A percentile compares a stretch with the other conserved stretches of the same genome.
Evolutionary conservation across 2,329 filamentous ascomycete genomes (phyloP).

Genomic region (Colletotrichum sp.): DNA sequence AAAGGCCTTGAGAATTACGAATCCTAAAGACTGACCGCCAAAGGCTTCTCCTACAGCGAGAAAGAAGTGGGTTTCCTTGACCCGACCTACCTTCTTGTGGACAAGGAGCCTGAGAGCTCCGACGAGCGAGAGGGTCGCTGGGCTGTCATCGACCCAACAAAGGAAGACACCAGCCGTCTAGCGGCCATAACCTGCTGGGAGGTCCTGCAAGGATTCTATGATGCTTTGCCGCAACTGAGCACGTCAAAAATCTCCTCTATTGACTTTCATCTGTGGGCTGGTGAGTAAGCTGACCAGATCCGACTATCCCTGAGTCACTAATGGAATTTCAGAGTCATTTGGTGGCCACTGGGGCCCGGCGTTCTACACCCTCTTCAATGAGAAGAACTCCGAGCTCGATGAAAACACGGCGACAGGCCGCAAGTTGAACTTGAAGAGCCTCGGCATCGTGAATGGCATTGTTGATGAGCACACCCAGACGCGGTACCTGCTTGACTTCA

Average conservation of each 20-base stretch:
- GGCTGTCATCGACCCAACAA: neutral
- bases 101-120: neutral
- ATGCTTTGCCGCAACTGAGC: neutral
- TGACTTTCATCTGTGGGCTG: neutral
- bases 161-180: neutral
- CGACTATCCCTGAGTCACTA: neutral
- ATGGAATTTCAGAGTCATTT: neutral
- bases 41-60: slow-evolving; percentile 4
- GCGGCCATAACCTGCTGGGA: slow-evolving; percentile 4
- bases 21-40: rapidly evolving
- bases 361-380: neutral
- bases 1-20: rapidly evolving
- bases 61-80: neutral
- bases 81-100: neutral
- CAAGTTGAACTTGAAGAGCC: neutral
- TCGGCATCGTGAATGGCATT: slow-evolving; percentile 32
- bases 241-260: neutral
- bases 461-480: neutral
- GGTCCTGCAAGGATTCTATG: neutral
- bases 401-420: neutral
- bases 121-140: neutral
- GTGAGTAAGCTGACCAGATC: neutral
- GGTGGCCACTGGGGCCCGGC: neutral
- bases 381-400: neutral
- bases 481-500: neutral